These are phyloP conservation scores for Gossypium raimondii DNA, from an alignment of 345 rosid species.

Conservation along the genomic window DNA sequence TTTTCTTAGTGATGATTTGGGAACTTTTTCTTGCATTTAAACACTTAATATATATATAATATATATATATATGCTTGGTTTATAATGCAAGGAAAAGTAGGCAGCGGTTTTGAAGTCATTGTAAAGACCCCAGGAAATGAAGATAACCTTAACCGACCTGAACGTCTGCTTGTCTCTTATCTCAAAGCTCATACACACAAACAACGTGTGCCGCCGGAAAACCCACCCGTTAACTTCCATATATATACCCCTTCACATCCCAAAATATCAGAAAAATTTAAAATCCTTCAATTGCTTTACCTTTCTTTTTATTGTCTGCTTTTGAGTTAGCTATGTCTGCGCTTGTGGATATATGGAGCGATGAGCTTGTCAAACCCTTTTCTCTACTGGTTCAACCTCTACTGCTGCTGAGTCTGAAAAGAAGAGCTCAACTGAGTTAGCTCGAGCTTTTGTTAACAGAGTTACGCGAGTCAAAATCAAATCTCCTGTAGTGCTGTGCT, in stretches of 20 bases:
- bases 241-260: neutral
- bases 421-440: neutral
- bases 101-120: no score
- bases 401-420: neutral
- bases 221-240: neutral
- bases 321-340: conserved; percentile 30
- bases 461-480: neutral
- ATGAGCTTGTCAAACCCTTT: conserved; percentile 24
- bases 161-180: neutral
- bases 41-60: no score
- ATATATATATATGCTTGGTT: no score
- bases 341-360: conserved; percentile 43
- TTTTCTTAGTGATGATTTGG: no score
- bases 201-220: neutral
- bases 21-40: no score
- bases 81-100: no score
- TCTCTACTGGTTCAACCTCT: neutral
- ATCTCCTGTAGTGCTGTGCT: no score
- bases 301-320: neutral
- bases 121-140: no score
- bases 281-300: neutral
- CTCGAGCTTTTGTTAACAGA: neutral
- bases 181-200: neutral
- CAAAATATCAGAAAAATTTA: neutral
- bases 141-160: no score